phyloP scores from a whole-genome alignment of 805 yeast genomes.

The Candida coleopterorum region DNA sequence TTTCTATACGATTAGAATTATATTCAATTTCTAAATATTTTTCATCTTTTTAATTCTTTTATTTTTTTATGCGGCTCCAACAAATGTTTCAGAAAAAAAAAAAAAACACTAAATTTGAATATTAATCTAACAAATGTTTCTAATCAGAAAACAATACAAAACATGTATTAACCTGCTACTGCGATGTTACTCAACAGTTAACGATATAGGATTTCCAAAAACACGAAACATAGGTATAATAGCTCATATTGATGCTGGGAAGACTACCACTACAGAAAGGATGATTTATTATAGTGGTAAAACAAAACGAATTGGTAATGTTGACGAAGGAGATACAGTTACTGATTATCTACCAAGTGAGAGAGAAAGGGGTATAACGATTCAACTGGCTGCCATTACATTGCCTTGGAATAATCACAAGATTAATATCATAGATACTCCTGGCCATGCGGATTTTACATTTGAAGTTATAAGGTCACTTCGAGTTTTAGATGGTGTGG shows the following conservation, averaged over 20 bases:
- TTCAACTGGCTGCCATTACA: constrained; percentile 93
- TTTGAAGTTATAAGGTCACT: constrained; percentile 89
- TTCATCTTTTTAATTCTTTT: too few relatives aligned
- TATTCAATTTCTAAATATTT: too few relatives aligned
- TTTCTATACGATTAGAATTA: too few relatives aligned
- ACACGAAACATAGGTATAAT: constrained; percentile 90
- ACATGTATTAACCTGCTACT: background rate
- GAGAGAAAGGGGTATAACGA: constrained; percentile 89
- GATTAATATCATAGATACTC: constrained; percentile 90
- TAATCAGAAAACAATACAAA: background rate
- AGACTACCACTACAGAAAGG: constrained; percentile 95
- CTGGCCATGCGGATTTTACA: constrained; percentile 97
- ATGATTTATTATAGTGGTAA: constrained; percentile 88
- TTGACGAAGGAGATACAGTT: constrained; percentile 94
- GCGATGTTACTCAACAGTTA: constrained; percentile 15
- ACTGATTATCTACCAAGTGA: constrained; percentile 91
- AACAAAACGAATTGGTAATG: constrained; percentile 79
- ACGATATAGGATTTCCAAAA: constrained; percentile 25
- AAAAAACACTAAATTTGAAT: background rate
- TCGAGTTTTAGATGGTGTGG: constrained; percentile 91
- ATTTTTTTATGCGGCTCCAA: too few relatives aligned
- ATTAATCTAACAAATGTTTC: background rate
- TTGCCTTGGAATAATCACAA: constrained; percentile 76
- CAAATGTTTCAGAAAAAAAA: background rate
- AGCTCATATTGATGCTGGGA: constrained; percentile 99